phyloP scores from a whole-genome alignment of 176 grass and related monocot species.

The Tillandsia fasciculata region DNA sequence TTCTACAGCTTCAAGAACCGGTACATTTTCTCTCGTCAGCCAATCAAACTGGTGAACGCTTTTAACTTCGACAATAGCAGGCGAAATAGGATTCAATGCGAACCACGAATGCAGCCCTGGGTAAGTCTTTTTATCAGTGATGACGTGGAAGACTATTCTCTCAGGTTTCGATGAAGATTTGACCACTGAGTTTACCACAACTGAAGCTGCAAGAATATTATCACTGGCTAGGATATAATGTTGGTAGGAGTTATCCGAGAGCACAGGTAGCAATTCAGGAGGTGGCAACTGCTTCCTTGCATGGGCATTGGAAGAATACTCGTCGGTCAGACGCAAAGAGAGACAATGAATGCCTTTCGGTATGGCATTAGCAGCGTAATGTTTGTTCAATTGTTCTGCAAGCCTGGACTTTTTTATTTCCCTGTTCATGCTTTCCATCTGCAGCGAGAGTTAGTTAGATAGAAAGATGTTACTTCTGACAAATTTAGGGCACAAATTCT shows the following conservation, averaged over 20 bases:
- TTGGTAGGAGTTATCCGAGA: conserved; percentile 74
- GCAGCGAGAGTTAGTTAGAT: conserved; percentile 8
- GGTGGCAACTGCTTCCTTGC: conserved; percentile 86
- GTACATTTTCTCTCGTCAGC: conserved; percentile 94
- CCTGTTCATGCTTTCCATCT: conserved; percentile 96
- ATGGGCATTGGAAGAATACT: conserved; percentile 96
- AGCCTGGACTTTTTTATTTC: conserved; percentile 68
- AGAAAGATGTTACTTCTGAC: not conserved
- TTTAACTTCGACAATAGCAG: conserved; percentile 86
- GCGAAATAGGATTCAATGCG: conserved; percentile 79
- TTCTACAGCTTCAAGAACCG: conserved; percentile 86
- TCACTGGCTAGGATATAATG: conserved; percentile 87
- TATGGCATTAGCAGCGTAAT: conserved; percentile 84
- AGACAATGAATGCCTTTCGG: conserved; percentile 90
- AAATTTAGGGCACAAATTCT: not conserved
- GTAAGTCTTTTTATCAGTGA: conserved; percentile 95
- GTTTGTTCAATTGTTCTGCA: conserved; percentile 77
- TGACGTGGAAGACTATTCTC: conserved; percentile 85
- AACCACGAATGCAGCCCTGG: conserved; percentile 98
- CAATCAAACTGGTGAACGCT: conserved; percentile 93
- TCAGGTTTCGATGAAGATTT: conserved; percentile 49
- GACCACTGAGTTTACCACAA: conserved; percentile 74
- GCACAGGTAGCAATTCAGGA: conserved; percentile 79
- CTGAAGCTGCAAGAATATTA: conserved; percentile 87
- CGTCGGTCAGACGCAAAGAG: conserved; percentile 87